Evolutionary conservation across 305 asterid genomes (phyloP).

Genomic region (Petunia hybrid): DNA sequence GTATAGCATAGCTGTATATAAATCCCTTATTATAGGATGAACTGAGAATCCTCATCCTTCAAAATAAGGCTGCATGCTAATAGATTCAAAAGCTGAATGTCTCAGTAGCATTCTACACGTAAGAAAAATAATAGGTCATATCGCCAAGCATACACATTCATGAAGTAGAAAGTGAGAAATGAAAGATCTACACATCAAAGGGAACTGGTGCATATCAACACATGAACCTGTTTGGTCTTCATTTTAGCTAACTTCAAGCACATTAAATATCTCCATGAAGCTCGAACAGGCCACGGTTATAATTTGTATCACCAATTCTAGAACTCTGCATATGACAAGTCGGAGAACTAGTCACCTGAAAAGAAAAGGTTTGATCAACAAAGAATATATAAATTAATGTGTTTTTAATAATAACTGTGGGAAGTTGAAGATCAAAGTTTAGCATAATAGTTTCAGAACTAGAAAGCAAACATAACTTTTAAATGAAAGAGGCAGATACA

Average conservation of each 20-base stretch:
- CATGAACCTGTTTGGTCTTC: slow-evolving; percentile 24
- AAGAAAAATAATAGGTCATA: not conserved
- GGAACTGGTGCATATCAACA: not conserved
- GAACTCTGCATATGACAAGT: slow-evolving; percentile 9
- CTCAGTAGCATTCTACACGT: not conserved
- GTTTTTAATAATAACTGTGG: not conserved
- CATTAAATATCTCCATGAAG: slow-evolving; percentile 24
- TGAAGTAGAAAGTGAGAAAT: not conserved
- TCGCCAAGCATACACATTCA: slow-evolving; percentile 11
- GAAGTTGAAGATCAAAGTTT: not conserved
- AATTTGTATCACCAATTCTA: not conserved
- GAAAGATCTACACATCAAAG: not conserved
- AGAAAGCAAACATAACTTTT: slow-evolving; percentile 7
- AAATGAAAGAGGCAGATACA: not conserved
- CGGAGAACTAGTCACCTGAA: not conserved
- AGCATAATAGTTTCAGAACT: slow-evolving; percentile 1
- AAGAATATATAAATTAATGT: not conserved
- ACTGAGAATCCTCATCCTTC: not conserved
- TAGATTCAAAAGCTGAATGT: not conserved
- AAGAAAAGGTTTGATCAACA: slow-evolving; percentile 9
- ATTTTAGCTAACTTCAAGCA: slow-evolving; percentile 12
- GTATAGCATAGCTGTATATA: not conserved
- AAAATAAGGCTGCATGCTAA: not conserved
- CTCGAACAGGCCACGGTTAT: slow-evolving; percentile 11
- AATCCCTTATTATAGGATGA: not conserved